Evolutionary conservation across 805 yeast genomes (phyloP).

Genomic region (Suhomyces kilbournensis): DNA sequence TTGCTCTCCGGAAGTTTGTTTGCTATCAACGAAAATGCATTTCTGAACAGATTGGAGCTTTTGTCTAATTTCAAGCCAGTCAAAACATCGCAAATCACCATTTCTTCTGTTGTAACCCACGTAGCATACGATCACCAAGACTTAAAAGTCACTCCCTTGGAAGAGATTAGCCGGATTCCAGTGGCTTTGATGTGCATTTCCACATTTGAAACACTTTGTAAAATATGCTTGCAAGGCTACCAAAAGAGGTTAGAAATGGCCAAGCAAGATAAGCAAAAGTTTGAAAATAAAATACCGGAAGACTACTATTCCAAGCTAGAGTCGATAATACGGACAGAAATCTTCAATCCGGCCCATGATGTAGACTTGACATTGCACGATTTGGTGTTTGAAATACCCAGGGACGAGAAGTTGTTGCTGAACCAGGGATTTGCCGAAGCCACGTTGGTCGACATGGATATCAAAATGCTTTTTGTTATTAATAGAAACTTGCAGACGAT

Average conservation of each 20-base stretch:
- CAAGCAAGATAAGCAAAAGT: constrained; percentile 17
- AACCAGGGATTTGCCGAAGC: constrained; percentile 19
- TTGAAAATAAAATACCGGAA: constrained; percentile 1
- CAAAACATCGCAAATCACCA: constrained; percentile 22
- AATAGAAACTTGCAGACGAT: constrained; percentile 23
- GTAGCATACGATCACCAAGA: constrained; percentile 43
- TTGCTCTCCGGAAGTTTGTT: constrained; percentile 30
- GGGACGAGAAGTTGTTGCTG: constrained; percentile 10
- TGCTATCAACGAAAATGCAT: constrained; percentile 35
- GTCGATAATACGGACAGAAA: constrained; percentile 15
- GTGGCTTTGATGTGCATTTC: constrained; percentile 26
- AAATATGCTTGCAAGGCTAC: constrained; percentile 35
- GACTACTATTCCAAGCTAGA: constrained; percentile 17
- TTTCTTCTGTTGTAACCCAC: constrained; percentile 32
- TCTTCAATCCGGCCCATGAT: constrained; percentile 20
- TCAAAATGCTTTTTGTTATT: constrained; percentile 28
- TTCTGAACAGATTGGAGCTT: constrained; percentile 24
- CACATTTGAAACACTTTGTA: constrained; percentile 24
- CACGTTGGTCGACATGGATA: constrained; percentile 39
- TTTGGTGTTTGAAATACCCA: constrained; percentile 14
- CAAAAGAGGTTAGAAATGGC: constrained; percentile 33
- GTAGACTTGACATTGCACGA: constrained; percentile 25
- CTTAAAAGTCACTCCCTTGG: constrained; percentile 28
- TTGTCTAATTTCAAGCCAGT: constrained; percentile 28
- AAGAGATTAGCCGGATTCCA: constrained; percentile 25